Evolutionary conservation across 169 alveolate genomes (phyloP).

Genomic region (Cryptosporidium ryanae): DNA sequence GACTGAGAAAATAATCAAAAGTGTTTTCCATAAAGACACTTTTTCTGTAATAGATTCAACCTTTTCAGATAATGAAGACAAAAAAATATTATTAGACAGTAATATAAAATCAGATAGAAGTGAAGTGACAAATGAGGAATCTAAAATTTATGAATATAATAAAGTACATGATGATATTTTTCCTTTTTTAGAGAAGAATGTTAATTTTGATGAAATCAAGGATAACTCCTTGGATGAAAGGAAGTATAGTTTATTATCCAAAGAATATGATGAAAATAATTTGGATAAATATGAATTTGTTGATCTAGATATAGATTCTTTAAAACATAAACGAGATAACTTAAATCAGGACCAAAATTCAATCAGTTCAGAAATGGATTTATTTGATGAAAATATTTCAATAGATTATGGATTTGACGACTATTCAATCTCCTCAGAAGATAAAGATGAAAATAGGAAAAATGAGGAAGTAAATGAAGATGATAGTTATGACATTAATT

Average conservation of each 20-base stretch:
- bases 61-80: conserved; percentile 4
- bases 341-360: neutral
- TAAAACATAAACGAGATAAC: neutral
- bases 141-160: neutral
- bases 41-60: conserved; percentile 30
- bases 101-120: neutral
- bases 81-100: neutral
- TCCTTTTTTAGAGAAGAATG: neutral
- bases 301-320: neutral
- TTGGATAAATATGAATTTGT: too few relatives aligned
- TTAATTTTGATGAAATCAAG: neutral
- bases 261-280: neutral
- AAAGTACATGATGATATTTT: too few relatives aligned
- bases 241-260: neutral
- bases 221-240: neutral
- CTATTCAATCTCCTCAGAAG: conserved; percentile 2
- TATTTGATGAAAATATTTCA: conserved; percentile 35
- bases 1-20: conserved; percentile 25
- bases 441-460: conserved; percentile 3
- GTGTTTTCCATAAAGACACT: conserved; percentile 40
- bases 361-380: conserved; percentile 14
- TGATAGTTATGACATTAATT: neutral
- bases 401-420: conserved; percentile 52
- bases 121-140: neutral
- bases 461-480: conserved; percentile 9